Percentiles rank a stretch among this genome's conserved stretches.
phyloP scores from a whole-genome alignment of 495 filamentous ascomycete species.

The Aspergillus steynii region DNA sequence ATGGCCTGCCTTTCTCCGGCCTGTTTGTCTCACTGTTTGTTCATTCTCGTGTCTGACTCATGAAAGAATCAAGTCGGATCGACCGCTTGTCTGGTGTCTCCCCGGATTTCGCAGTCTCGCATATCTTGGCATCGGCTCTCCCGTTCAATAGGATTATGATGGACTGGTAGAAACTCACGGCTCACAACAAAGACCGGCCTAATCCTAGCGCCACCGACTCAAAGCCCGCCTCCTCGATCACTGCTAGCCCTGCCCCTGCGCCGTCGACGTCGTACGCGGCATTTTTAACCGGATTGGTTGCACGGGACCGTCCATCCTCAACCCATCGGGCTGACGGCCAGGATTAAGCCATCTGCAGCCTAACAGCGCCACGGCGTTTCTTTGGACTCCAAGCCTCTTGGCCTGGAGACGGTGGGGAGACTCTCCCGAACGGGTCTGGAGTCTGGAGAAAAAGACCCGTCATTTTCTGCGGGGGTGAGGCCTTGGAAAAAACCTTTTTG shows the following conservation, averaged over 20 bases:
- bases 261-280: neutral
- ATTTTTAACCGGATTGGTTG: neutral
- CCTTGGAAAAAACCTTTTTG: neutral
- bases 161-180: too few relatives aligned
- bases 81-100: neutral
- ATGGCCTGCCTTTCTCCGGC: neutral
- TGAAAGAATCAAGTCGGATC: neutral
- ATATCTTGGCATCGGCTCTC: neutral
- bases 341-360: constrained; percentile 3
- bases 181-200: neutral
- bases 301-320: neutral
- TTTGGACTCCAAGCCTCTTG: constrained; percentile 18
- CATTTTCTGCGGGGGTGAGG: constrained; percentile 6
- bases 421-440: neutral
- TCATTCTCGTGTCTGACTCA: neutral
- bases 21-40: neutral
- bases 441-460: constrained; percentile 6
- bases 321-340: neutral
- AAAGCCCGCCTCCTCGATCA: neutral
- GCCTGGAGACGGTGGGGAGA: constrained; percentile 1
- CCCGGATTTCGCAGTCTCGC: neutral
- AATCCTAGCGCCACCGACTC: neutral
- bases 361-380: constrained; percentile 5
- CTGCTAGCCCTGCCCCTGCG: neutral
- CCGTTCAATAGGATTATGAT: neutral